Conservation (phyloP, 2,329 filamentous ascomycete genomes). For the Sordariomycetes sp. region DNA sequence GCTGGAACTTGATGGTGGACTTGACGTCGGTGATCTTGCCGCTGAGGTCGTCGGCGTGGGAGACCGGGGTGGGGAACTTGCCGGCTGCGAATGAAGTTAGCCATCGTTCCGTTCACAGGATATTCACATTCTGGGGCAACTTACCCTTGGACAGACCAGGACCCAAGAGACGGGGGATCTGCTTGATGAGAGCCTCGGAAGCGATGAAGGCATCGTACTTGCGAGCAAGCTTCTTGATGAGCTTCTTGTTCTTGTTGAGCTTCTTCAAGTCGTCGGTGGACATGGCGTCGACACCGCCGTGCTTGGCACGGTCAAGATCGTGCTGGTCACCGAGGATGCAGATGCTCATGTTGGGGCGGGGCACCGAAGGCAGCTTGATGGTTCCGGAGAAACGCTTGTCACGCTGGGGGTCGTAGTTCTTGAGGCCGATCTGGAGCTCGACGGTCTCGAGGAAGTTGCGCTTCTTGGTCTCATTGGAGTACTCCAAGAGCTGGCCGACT, state of each 20-base stretch:
- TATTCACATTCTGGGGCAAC: constrained; percentile 28
- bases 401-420: constrained; percentile 99
- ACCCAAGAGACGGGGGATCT: constrained; percentile 98
- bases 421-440: constrained; percentile 85
- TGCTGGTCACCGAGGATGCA: constrained; percentile 73
- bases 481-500: constrained; percentile 88
- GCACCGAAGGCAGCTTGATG: constrained; percentile 87
- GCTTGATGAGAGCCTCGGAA: constrained; percentile 97
- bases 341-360: constrained; percentile 84
- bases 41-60: constrained; percentile 87
- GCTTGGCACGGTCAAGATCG: constrained; percentile 99
- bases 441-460: constrained; percentile 96
- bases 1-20: constrained; percentile 99
- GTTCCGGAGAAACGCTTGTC: constrained; percentile 99
- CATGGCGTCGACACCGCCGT: constrained; percentile 98
- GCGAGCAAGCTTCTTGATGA: constrained; percentile 99
- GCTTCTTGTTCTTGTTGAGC: constrained; percentile 99
- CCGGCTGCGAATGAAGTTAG: constrained; percentile 53
- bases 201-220: constrained; percentile 99
- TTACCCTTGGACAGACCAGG: constrained; percentile 94
- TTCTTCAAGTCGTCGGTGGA: constrained; percentile 98
- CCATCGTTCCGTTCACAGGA: background rate
- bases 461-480: constrained; percentile 93
- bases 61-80: constrained; percentile 99
- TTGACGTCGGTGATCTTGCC: constrained; percentile 99